Conservation (phyloP, 495 filamentous ascomycete species). For the Neurospora sp. region DNA sequence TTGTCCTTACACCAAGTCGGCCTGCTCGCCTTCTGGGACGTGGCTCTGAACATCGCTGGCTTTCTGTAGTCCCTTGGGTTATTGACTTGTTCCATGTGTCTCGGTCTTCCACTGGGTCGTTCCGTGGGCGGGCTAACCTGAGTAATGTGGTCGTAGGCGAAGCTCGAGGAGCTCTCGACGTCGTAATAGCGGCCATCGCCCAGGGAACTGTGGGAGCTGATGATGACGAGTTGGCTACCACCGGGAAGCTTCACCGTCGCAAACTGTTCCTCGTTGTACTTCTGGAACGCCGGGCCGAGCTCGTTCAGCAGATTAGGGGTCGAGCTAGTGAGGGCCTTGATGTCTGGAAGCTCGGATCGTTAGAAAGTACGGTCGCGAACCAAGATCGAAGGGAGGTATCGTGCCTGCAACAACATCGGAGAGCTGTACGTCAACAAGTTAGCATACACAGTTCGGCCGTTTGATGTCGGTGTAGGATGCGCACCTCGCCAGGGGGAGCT, state of each 20-base stretch:
- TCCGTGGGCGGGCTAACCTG: constrained; percentile 40
- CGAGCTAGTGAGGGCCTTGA: constrained; percentile 74
- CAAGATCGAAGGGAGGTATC: background rate
- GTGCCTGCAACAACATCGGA: constrained; percentile 81
- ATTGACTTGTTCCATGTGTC: background rate
- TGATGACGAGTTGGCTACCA: constrained; percentile 69
- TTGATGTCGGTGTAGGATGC: constrained; percentile 13
- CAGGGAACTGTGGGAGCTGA: constrained; percentile 76
- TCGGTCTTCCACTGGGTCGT: background rate
- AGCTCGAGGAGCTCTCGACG: constrained; percentile 73
- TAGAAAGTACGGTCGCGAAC: background rate
- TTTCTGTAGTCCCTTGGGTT: constrained; percentile 43
- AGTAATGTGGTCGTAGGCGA: constrained; percentile 73
- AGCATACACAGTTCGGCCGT: constrained; percentile 5
- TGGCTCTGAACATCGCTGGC: constrained; percentile 73
- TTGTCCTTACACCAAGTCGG: constrained; percentile 61
- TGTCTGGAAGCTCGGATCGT: constrained; percentile 46
- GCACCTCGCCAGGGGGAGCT: constrained; percentile 94
- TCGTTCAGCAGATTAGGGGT: constrained; percentile 55
- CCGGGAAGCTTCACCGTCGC: constrained; percentile 80
- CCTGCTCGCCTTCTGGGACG: constrained; percentile 66
- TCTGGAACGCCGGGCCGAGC: constrained; percentile 75
- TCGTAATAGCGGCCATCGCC: constrained; percentile 80
- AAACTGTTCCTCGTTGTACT: constrained; percentile 95
- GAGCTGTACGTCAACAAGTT: constrained; percentile 44